Evolutionary conservation across 352 stramenopile species (phyloP), one percentile per base, ranked within the genome.

Genomic region (Globisporangium canariense): DNA sequence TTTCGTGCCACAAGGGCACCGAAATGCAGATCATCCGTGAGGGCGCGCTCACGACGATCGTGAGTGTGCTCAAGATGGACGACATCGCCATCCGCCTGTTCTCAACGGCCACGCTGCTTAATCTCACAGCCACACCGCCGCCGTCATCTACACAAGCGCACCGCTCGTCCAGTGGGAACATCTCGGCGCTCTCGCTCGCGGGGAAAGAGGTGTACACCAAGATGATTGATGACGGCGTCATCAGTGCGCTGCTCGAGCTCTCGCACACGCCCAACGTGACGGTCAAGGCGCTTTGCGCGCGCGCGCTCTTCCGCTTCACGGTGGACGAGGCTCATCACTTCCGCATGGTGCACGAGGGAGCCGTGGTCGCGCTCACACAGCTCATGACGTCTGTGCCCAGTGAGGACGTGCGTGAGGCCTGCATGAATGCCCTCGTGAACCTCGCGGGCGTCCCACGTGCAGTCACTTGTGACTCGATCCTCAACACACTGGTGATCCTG

Each of bases 301-400:
- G 81, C 40, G 70, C 81, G 16, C 52, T 94, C 14, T 80, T 91
- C 11, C 81, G 83, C n/a, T 83, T 94, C 32, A 88, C 81, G 6
- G 76, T 83, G 34, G 83, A 94, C 50, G 86, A 94, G 22, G 67
- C 77, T 1, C 78, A 90, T 20, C 86, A 93, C 70, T 90, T 91
- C 57, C 73, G 81, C 3, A 82, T 94, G 69, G 83, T 94, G 9
- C 86, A 92, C 59, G 86, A 94, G 49, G 86, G 86, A 38, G 75
- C 79, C 8, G 86, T 93, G 20, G 62, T 81, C 30, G 71, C 77
- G 25, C 67, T 94, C 28, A 79, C 80, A 28, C 83, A 91, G 65
- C 72, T 94, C 32, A 83, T 94, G 72, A 66, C 80, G 13, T 73
- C 72, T 22, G 51, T 82, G 3, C 68, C 75, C 1, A 77, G 63